These are phyloP conservation scores for Penicillium psychrosexuale DNA, from an alignment of 2,329 filamentous ascomycete genomes.

Conservation along the genomic window DNA sequence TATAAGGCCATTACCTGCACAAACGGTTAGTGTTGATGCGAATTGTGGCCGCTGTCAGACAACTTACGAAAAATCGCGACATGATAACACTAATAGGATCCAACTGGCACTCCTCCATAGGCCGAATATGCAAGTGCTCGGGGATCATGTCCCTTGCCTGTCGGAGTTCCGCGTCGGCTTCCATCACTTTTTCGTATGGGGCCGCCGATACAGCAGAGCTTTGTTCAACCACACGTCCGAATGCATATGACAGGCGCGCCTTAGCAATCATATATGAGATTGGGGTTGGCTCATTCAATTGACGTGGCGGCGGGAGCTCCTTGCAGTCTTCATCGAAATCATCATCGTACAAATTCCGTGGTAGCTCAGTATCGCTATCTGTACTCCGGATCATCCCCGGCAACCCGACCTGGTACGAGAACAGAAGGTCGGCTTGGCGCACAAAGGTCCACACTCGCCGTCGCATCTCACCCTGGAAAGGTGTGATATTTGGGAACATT, in stretches of 20 bases:
- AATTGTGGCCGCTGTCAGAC: not conserved
- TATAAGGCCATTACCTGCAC: conserved; percentile 70
- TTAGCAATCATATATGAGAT: conserved; percentile 51
- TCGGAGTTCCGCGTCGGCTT: conserved; percentile 57
- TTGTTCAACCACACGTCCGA: conserved; percentile 46
- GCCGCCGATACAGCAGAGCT: conserved; percentile 42
- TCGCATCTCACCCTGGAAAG: conserved; percentile 60
- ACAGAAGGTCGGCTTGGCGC: conserved; percentile 60
- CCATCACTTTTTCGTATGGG: conserved; percentile 61
- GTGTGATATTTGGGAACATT: conserved; percentile 57
- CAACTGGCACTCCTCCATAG: conserved; percentile 68
- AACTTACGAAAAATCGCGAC: conserved; percentile 66
- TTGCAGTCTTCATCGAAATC: conserved; percentile 59
- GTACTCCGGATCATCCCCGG: conserved; percentile 63
- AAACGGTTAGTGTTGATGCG: conserved; percentile 9
- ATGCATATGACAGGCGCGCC: conserved; percentile 41
- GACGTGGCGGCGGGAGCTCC: conserved; percentile 56
- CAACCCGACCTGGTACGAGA: conserved; percentile 65
- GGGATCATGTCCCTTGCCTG: conserved; percentile 65
- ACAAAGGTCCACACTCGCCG: conserved; percentile 50
- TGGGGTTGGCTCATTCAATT: conserved; percentile 58
- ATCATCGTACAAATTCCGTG: conserved; percentile 62
- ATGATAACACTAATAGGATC: conserved; percentile 70
- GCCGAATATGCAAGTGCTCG: conserved; percentile 71
- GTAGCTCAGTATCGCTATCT: conserved; percentile 61